A percentile compares a stretch with the other conserved stretches of the same genome.
These are phyloP conservation scores for Oryza longistaminata DNA, from an alignment of 176 grass and related monocot genomes.

Conservation along the genomic window DNA sequence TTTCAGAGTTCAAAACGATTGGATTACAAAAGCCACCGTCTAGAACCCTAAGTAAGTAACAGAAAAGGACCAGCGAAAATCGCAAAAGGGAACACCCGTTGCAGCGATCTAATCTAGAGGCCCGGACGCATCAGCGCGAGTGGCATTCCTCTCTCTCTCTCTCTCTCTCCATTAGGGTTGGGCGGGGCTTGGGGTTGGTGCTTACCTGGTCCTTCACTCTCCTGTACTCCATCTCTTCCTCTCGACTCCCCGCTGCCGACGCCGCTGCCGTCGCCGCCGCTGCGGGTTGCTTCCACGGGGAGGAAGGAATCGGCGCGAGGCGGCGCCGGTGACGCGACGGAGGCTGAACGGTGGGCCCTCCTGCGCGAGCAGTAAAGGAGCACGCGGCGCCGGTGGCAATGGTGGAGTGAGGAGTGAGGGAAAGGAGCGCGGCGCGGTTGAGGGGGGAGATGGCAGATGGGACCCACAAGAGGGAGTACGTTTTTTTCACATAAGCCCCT, in stretches of 20 bases:
- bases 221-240: conserved; percentile 56
- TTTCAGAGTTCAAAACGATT: neutral
- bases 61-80: neutral
- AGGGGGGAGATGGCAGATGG: neutral
- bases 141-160: neutral
- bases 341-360: neutral
- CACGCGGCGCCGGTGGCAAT: neutral
- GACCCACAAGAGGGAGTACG: neutral
- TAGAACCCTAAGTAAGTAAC: neutral
- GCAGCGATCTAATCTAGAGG: conserved; percentile 22
- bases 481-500: neutral
- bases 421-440: neutral
- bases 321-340: neutral
- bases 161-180: neutral
- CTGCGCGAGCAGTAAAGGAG: conserved; percentile 1
- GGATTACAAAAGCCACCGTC: neutral
- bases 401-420: neutral
- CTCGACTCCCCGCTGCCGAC: neutral
- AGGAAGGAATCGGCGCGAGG: neutral
- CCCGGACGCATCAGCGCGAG: neutral
- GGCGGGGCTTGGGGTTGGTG: neutral
- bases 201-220: conserved; percentile 64
- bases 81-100: neutral
- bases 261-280: neutral
- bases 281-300: neutral